Percentiles rank a stretch among this genome's conserved stretches.
phyloP scores from a whole-genome alignment of 139 green algal genomes.

The Mychonastes homosphaera region DNA sequence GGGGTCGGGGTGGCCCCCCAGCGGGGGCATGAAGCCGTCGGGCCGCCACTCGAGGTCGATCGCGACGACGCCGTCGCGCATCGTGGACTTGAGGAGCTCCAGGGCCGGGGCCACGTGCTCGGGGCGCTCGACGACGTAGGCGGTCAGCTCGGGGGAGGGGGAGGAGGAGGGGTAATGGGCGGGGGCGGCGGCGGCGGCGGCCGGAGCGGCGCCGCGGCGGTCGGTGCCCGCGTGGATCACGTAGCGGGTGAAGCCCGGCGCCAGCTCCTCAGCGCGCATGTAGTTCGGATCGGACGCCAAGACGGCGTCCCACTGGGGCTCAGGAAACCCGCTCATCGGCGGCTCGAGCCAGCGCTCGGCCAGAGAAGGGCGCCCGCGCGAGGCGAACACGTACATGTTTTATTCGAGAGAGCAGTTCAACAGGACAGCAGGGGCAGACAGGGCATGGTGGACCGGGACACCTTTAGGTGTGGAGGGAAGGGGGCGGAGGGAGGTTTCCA shows the following conservation, averaged over 20 bases:
- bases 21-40: no score
- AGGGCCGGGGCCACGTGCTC: slow-evolving; percentile 19
- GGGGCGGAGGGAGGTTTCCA: no score
- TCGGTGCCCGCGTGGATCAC: no score
- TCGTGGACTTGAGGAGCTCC: slow-evolving; percentile 20
- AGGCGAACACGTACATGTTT: no score
- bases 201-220: not conserved
- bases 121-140: slow-evolving; percentile 24
- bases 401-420: no score
- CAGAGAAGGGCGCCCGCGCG: no score
- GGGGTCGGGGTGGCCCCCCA: no score
- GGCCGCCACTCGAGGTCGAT: slow-evolving; percentile 44
- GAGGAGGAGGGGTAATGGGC: not conserved
- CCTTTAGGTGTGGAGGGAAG: no score
- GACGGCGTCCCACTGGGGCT: slow-evolving; percentile 21
- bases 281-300: slow-evolving; percentile 8
- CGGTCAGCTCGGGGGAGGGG: not conserved
- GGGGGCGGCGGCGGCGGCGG: not conserved
- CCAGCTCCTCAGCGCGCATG: slow-evolving; percentile 8
- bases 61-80: slow-evolving; percentile 24
- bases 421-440: no score
- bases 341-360: no score
- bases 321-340: no score
- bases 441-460: no score
- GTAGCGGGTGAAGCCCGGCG: slow-evolving; percentile 25